Percentiles rank a stretch among this genome's conserved stretches.
Conservation (phyloP, 768 basidiomycete genomes). For the Zangia roseola region DNA sequence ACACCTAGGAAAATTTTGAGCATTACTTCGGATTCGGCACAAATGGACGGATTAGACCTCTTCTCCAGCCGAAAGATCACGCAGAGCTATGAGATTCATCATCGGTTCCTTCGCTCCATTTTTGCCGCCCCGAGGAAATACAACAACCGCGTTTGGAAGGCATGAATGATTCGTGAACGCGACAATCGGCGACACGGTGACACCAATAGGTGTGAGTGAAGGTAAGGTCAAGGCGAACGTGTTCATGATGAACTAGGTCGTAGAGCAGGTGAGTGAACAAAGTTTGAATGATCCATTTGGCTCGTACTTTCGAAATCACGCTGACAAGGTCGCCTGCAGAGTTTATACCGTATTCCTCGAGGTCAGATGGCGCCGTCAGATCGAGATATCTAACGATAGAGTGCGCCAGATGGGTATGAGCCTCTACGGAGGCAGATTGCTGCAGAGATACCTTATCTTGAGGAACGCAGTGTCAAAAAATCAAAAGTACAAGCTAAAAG, state of each 20-base stretch:
- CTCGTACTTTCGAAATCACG: conserved; percentile 65
- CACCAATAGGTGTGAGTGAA: conserved; percentile 77
- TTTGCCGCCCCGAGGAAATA: conserved; percentile 66
- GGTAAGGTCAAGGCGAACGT: conserved; percentile 84
- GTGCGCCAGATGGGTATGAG: conserved; percentile 71
- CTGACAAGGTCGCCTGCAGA: conserved; percentile 65
- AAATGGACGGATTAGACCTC: conserved; percentile 49
- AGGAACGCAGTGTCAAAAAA: neutral
- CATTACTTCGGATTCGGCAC: neutral
- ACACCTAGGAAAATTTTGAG: conserved; percentile 46
- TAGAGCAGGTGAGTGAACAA: conserved; percentile 1
- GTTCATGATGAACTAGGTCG: conserved; percentile 80
- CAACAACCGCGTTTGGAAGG: conserved; percentile 84
- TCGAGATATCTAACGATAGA: conserved; percentile 71
- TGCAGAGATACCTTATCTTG: conserved; percentile 59
- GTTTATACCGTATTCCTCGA: conserved; percentile 54
- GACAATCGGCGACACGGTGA: conserved; percentile 73
- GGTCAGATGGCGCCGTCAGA: conserved; percentile 54
- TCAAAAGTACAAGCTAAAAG: neutral
- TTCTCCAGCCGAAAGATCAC: conserved; percentile 59
- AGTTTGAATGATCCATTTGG: neutral
- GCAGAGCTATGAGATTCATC: conserved; percentile 73
- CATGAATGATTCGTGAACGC: conserved; percentile 91
- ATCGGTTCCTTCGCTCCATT: conserved; percentile 48
- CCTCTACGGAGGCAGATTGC: conserved; percentile 45